Evolutionary conservation across 2,329 filamentous ascomycete species (phyloP), one percentile per base, ranked within the genome.

Genomic region (Penicillium sp.): DNA sequence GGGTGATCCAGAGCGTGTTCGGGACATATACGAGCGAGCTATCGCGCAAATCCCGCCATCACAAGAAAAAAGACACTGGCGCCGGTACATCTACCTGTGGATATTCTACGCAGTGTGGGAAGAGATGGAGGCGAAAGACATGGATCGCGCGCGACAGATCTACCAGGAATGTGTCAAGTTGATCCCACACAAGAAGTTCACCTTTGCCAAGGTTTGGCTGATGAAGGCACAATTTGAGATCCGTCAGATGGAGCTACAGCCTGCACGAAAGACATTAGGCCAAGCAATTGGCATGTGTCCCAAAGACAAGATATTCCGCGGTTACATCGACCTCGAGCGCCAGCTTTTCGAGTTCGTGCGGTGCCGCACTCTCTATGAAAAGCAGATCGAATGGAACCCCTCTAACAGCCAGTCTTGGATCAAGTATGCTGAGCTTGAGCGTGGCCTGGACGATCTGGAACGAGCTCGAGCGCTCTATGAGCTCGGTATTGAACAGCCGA

Each of bases 91-190:
- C 45, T 98, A 97, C 62, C 78, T 98, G 1, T 98, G 91, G 88
- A 80, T 97, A 29, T 96, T 97, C 69, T 98, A 97, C 66, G 93
- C 93, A 7, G 72, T 96, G 13, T 97, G 86, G 80, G 93, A 97
- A 64, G 93, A 98, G 66, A 82, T 87, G 65, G 84, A 91, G 49
- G 84, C 83, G 23, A 83, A 84, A 53, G 88, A 97, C 57, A 60
- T 80, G 16, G 80, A 85, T 17, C 80, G 93, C 30, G 87, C 91
- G 14, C 79, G 86, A 13, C 87, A 96, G 62, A 88, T 98, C 47
- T 98, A 97, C 71, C 81, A 84, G 53, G 87, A 93, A 51, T 94
- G 88, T 56, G 69, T 97, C 32, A 84, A 84, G 46, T 71, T 97
- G 31, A 84, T 98, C 53, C 93, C 93, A 0, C 93, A 98, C 72